phyloP scores from a whole-genome alignment of 495 filamentous ascomycete genomes.

The Aspergillus panamensis region DNA sequence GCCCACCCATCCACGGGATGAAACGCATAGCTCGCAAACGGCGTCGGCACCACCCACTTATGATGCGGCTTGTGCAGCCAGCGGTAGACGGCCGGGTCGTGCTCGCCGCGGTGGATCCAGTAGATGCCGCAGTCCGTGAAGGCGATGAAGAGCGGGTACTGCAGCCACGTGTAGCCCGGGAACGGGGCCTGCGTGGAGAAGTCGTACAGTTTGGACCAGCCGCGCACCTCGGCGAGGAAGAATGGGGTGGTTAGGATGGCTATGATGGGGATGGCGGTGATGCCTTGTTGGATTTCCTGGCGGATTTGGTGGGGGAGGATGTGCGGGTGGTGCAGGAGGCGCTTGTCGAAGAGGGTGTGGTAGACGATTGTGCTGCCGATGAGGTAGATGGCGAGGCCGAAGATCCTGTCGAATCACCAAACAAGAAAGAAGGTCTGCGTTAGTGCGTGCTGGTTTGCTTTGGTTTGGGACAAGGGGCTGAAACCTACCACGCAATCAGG shows the following conservation, averaged over 20 bases:
- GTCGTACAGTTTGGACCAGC: constrained; percentile 84
- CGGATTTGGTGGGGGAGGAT: constrained; percentile 86
- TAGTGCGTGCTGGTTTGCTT: neutral
- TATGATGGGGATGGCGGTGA: constrained; percentile 70
- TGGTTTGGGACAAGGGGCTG: neutral
- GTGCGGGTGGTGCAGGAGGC: constrained; percentile 78
- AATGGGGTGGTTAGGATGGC: constrained; percentile 72
- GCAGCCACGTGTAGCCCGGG: constrained; percentile 67
- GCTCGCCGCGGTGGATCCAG: constrained; percentile 84
- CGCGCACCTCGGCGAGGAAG: constrained; percentile 78
- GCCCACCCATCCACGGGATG: constrained; percentile 88
- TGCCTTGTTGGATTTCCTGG: constrained; percentile 75
- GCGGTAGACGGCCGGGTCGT: constrained; percentile 79
- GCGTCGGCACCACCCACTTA: constrained; percentile 97
- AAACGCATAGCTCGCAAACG: constrained; percentile 87
- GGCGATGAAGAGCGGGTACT: constrained; percentile 83
- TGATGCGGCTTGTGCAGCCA: constrained; percentile 91
- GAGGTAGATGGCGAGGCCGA: constrained; percentile 74
- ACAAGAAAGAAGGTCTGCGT: too few species aligned
- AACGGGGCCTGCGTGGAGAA: constrained; percentile 63
- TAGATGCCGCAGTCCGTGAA: constrained; percentile 94
- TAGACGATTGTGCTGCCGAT: constrained; percentile 73
- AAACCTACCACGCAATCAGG: constrained; percentile 67
- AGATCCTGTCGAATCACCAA: constrained; percentile 13
- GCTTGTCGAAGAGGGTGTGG: constrained; percentile 85